Base-by-base conservation (phyloP, 2,329 filamentous ascomycete species). In the Periconia sp. region DNA sequence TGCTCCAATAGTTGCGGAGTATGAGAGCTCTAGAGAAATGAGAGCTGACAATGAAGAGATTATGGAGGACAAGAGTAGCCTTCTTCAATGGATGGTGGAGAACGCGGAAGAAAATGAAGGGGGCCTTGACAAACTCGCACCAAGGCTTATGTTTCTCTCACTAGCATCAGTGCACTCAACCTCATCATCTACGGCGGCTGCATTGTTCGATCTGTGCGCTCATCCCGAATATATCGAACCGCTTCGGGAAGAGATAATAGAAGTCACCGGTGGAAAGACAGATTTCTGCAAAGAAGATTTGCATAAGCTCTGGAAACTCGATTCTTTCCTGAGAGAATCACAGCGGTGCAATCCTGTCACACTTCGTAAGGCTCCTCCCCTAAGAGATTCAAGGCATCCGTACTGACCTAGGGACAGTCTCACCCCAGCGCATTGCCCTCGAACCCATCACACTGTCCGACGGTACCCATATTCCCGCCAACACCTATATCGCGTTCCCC, bases 91-190 rank as follows among this genome's bases (percentile, higher is more conserved):
- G 42, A 16, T 45, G 6, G 15, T 24, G 2, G 32, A 46, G 5
- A 23, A 28, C 22, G 43, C 37, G 3, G 28, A 41, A 17, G 29
- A 21, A 13, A 23, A 17, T 16, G 37, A 46, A n/a, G 18, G 36
- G 22, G 29, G 40, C 19, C 11, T 25, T 3, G 13, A 34, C 10
- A 22, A 21, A 4, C 43, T 46, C 17, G 37, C 34, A 3, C 40
- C 37, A 22, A 12, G 11, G 6, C 41, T 46, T 24, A 21, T 38
- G 16, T 26, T 50, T n/a, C 30, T 50, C 4, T 28, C 47, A 2
- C 43, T 46, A n/a, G 47, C 43, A 15, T 38, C 32, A 16, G 32
- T 50, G n/a, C 43, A 50, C 22, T 43, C 47, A 9, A 43, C 37
- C 12, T 28, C 34, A 1, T 12, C 43, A 7, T 13, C 25, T 11